Conservation (phyloP, 1,284 basidiomycete species). For the Heterobasidion annosum region DNA sequence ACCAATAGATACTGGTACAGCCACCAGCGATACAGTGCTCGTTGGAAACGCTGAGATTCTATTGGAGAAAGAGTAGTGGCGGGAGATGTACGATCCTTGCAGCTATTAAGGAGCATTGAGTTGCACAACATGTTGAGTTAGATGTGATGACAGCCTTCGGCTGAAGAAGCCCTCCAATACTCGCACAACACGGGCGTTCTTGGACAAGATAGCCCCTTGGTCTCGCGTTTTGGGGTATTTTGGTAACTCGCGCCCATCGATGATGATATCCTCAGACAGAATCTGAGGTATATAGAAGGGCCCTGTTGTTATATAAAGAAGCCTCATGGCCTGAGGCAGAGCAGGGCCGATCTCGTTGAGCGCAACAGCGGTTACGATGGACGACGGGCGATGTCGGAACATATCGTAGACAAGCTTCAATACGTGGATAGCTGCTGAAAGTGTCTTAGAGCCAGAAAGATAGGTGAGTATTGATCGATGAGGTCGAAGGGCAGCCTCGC, state of each 20-base stretch:
- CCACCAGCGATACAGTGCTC: conserved; percentile 24
- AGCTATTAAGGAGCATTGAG: conserved; percentile 8
- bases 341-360: conserved; percentile 24
- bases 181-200: conserved; percentile 14
- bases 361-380: conserved; percentile 22
- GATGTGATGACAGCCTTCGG: conserved; percentile 17
- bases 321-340: conserved; percentile 21
- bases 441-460: conserved; percentile 18
- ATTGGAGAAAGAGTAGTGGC: conserved; percentile 14
- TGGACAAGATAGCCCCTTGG: conserved; percentile 9
- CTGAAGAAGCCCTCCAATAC: conserved; percentile 26
- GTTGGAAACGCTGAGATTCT: conserved; percentile 22
- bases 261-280: neutral
- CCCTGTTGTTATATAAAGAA: conserved; percentile 3
- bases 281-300: neutral
- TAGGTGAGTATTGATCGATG: conserved; percentile 21
- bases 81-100: conserved; percentile 21
- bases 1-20: conserved; percentile 9
- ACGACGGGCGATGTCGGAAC: conserved; percentile 22
- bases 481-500: conserved; percentile 17
- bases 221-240: neutral
- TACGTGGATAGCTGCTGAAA: conserved; percentile 18
- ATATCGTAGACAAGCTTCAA: conserved; percentile 23
- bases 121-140: no score
- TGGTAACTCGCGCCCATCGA: neutral